phyloP scores from a whole-genome alignment of 495 filamentous ascomycete genomes.

The Penicillium antarcticum region DNA sequence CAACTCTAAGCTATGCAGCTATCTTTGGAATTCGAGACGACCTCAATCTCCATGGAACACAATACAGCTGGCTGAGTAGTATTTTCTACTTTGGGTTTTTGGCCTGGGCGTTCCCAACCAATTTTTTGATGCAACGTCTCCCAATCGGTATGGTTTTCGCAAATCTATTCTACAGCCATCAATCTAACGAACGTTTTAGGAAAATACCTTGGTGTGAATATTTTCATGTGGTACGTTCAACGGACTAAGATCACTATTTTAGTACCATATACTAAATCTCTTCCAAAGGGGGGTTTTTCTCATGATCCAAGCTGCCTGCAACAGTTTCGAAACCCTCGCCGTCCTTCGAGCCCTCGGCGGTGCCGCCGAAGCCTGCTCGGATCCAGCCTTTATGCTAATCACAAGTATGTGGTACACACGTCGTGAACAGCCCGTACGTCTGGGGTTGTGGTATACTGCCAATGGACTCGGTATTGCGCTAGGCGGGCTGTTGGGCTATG shows the following conservation, averaged over 20 bases:
- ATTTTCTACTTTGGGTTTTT: conserved; percentile 53
- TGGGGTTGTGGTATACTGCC: conserved; percentile 58
- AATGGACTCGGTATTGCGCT: conserved; percentile 58
- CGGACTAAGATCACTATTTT: background rate
- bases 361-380: conserved; percentile 53
- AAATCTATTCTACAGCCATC: background rate
- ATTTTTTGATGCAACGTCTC: conserved; percentile 55
- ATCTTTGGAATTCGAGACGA: conserved; percentile 56
- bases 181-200: conserved; percentile 23
- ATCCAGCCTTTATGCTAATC: conserved; percentile 35
- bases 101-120: conserved; percentile 47
- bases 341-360: conserved; percentile 49
- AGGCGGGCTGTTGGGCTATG: conserved; percentile 58
- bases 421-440: conserved; percentile 55
- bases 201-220: conserved; percentile 57
- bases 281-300: conserved; percentile 48
- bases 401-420: conserved; percentile 52
- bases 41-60: conserved; percentile 41
- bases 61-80: conserved; percentile 49
- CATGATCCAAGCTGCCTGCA: conserved; percentile 53
- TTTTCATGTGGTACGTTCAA: conserved; percentile 51
- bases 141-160: conserved; percentile 40
- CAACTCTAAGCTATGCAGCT: conserved; percentile 55
- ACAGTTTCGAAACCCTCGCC: conserved; percentile 51
- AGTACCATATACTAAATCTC: background rate